These are phyloP conservation scores for Aureobasidium uvarum DNA, from an alignment of 2,329 filamentous ascomycete species.

Conservation along the genomic window DNA sequence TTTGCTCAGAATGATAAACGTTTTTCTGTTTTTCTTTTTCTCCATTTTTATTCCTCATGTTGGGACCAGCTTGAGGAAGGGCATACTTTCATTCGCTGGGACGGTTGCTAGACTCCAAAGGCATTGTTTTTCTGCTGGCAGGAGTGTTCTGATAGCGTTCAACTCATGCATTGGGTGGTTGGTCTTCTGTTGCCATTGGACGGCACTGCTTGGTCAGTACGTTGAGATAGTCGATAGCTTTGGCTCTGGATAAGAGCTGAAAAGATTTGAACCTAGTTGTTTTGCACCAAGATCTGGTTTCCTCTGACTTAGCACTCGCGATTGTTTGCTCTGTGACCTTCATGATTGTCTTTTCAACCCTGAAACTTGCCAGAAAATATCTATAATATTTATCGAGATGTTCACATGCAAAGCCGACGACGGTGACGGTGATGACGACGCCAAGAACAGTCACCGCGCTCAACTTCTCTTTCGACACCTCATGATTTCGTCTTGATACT, in stretches of 20 bases:
- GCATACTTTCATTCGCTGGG: conserved; percentile 6
- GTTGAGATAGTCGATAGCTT: conserved; percentile 3
- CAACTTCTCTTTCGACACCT: conserved; percentile 17
- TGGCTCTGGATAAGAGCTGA: not conserved
- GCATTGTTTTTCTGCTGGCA: conserved; percentile 17
- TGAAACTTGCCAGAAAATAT: not conserved
- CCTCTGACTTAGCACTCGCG: not conserved
- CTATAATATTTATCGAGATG: not conserved
- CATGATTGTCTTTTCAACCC: not conserved
- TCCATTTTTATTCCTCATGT: not conserved
- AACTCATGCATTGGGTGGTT: conserved; percentile 14
- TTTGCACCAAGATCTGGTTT: not conserved
- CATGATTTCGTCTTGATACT: not conserved
- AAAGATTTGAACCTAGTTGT: not conserved
- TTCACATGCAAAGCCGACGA: conserved; percentile 5
- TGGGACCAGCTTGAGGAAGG: not conserved
- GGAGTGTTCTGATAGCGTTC: conserved; percentile 20
- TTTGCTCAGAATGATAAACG: conserved; percentile 18
- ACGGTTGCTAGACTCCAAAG: conserved; percentile 14
- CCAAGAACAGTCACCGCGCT: conserved; percentile 21
- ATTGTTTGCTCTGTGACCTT: not conserved
- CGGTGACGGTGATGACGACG: conserved; percentile 15
- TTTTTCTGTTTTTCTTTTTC: not conserved
- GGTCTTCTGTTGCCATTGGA: not conserved
- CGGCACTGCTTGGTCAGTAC: not conserved